Evolutionary conservation across 352 stramenopile species (phyloP).

Genomic region (Paralagenidium karlingii): DNA sequence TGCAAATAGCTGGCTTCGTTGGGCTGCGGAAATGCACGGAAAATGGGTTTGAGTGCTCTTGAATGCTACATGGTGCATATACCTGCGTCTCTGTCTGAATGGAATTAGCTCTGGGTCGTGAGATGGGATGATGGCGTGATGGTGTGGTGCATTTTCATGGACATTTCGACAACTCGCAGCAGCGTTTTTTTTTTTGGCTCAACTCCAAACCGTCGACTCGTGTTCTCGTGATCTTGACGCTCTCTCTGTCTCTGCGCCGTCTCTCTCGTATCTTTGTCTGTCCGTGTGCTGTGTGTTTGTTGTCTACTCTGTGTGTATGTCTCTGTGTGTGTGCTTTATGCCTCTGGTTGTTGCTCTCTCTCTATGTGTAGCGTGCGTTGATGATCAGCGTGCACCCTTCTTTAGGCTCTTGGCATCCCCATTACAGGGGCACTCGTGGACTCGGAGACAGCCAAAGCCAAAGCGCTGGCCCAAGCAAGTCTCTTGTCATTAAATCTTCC

Average conservation of each 20-base stretch:
- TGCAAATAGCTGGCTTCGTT: no score
- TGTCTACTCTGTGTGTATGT: constrained; percentile 8
- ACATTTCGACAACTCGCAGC: no score
- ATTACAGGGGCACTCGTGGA: constrained; percentile 18
- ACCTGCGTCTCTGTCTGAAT: no score
- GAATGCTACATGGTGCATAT: no score
- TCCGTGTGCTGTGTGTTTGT: constrained; percentile 2
- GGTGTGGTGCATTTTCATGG: no score
- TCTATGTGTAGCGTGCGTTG: constrained; percentile 11
- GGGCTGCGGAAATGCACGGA: no score
- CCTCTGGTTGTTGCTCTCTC: constrained; percentile 4
- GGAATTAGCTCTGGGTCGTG: no score
- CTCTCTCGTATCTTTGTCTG: constrained; percentile 3
- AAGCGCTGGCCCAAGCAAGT: constrained; percentile 55
- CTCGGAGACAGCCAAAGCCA: constrained; percentile 36
- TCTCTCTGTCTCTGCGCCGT: no score
- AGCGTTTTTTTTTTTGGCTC: no score
- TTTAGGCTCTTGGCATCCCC: constrained; percentile 15
- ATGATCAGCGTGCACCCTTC: constrained; percentile 25
- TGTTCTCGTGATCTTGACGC: no score
- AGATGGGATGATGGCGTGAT: no score
- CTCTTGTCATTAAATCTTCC: constrained; percentile 45
- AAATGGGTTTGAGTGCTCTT: no score
- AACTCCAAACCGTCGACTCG: neutral
- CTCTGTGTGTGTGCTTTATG: constrained; percentile 8